A percentile compares a stretch with the other conserved stretches of the same genome.
Conservation (phyloP, 768 basidiomycete species). For the Suillus americanus region DNA sequence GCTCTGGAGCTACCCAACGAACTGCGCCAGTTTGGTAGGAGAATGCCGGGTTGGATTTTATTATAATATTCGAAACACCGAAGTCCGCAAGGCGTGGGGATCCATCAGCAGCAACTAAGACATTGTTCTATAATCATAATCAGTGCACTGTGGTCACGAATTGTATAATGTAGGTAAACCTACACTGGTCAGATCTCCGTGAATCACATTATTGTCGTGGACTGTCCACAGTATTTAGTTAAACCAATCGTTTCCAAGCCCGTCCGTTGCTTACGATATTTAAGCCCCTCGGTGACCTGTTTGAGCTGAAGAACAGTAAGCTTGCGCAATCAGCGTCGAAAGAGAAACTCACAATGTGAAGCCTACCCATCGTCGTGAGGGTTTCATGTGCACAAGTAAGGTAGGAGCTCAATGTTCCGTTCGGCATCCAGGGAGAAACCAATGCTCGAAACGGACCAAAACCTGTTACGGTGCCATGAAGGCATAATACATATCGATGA, state of each 20-base stretch:
- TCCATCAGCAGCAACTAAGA: conserved; percentile 37
- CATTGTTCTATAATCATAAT: conserved; percentile 3
- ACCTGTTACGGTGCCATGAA: conserved; percentile 17
- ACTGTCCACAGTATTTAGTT: neutral
- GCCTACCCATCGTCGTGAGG: conserved; percentile 9
- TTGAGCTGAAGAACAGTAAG: conserved; percentile 14
- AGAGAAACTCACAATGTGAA: conserved; percentile 15
- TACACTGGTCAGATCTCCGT: conserved; percentile 13
- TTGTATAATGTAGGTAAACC: neutral
- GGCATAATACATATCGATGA: conserved; percentile 20
- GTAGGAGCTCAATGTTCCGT: conserved; percentile 32
- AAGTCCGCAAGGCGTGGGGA: conserved; percentile 44
- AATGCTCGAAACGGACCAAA: conserved; percentile 25
- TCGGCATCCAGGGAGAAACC: conserved; percentile 42
- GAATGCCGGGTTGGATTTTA: conserved; percentile 25
- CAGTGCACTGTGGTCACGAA: neutral
- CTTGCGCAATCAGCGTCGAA: neutral
- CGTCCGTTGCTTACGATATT: conserved; percentile 15
- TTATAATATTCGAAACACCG: conserved; percentile 40
- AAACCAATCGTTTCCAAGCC: neutral
- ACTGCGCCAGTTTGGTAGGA: conserved; percentile 26
- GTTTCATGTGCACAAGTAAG: conserved; percentile 15
- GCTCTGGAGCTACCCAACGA: conserved; percentile 42
- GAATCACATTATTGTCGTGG: conserved; percentile 1
- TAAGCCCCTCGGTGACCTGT: conserved; percentile 22